These are phyloP conservation scores for Pachysolen tannophilus DNA, from an alignment of 805 yeast genomes.

Conservation along the genomic window DNA sequence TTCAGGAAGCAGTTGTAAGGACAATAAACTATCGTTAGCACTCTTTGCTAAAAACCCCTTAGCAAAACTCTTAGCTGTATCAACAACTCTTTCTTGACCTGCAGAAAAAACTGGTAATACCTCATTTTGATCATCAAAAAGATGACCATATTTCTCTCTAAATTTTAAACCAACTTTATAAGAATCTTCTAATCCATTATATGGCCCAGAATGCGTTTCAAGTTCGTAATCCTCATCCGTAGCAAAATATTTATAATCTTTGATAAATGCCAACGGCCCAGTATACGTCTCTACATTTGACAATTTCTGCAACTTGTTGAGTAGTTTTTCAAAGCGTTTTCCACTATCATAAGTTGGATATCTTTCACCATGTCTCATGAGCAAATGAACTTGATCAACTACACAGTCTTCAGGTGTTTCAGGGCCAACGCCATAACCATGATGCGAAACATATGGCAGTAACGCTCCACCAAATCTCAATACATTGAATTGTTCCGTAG, in stretches of 20 bases:
- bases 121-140: constrained; percentile 28
- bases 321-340: constrained; percentile 15
- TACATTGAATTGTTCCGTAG: constrained; percentile 37
- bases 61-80: constrained; percentile 36
- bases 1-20: constrained; percentile 31
- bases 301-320: constrained; percentile 26
- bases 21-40: constrained; percentile 23
- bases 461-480: constrained; percentile 45
- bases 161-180: constrained; percentile 35
- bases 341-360: constrained; percentile 45
- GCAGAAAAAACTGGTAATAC: constrained; percentile 40
- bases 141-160: constrained; percentile 32
- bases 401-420: constrained; percentile 41
- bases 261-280: constrained; percentile 47
- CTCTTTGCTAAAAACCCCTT: constrained; percentile 40
- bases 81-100: constrained; percentile 38
- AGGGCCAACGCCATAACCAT: constrained; percentile 45
- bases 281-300: constrained; percentile 27
- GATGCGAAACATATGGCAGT: constrained; percentile 46
- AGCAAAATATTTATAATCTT: constrained; percentile 46
- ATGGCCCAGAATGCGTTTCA: constrained; percentile 35
- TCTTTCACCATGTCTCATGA: constrained; percentile 77
- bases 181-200: constrained; percentile 40
- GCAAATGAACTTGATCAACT: constrained; percentile 59
- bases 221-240: constrained; percentile 25